Conservation (phyloP, 139 green algal genomes). For the Auxenochlorella pyrenoidosa region DNA sequence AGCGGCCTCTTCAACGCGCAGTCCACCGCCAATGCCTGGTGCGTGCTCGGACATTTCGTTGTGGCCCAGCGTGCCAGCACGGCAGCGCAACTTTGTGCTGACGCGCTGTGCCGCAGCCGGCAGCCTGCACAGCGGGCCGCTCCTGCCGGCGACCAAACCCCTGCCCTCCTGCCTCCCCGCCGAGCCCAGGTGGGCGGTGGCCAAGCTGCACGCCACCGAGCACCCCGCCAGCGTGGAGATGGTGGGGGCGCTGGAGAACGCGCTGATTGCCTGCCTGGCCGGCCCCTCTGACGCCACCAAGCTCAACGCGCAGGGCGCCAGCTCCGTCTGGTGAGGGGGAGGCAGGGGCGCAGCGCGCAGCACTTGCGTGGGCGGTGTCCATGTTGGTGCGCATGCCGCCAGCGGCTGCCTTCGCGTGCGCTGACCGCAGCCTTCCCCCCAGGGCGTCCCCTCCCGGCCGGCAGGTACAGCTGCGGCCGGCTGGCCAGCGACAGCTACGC, state of each 20-base stretch:
- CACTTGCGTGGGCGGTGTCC: too few species aligned
- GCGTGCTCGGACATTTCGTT: neutral
- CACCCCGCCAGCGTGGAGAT: neutral
- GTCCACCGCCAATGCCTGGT: conserved; percentile 24
- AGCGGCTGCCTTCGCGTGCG: too few species aligned
- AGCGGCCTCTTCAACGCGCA: conserved; percentile 23
- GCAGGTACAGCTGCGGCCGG: conserved; percentile 30
- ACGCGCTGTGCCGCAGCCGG: neutral
- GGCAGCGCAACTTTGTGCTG: neutral
- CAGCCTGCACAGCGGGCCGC: neutral
- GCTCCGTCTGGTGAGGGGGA: conserved; percentile 13
- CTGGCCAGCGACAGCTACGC: conserved; percentile 22
- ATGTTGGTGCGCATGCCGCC: too few species aligned
- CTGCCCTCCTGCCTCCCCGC: neutral
- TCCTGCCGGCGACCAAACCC: neutral
- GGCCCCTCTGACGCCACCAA: neutral
- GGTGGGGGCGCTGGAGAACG: conserved; percentile 17
- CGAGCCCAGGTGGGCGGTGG: conserved; percentile 12
- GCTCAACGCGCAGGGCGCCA: conserved; percentile 5
- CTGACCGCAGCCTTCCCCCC: neutral
- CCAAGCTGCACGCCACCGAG: conserved; percentile 4
- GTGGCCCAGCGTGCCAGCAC: neutral
- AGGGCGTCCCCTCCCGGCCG: neutral
- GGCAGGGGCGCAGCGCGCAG: too few species aligned
- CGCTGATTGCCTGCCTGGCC: conserved; percentile 7